A percentile compares a stretch with the other conserved stretches of the same genome.
Conservation (phyloP, 108 stramenopile species). For the Conticribra weissflogii region DNA sequence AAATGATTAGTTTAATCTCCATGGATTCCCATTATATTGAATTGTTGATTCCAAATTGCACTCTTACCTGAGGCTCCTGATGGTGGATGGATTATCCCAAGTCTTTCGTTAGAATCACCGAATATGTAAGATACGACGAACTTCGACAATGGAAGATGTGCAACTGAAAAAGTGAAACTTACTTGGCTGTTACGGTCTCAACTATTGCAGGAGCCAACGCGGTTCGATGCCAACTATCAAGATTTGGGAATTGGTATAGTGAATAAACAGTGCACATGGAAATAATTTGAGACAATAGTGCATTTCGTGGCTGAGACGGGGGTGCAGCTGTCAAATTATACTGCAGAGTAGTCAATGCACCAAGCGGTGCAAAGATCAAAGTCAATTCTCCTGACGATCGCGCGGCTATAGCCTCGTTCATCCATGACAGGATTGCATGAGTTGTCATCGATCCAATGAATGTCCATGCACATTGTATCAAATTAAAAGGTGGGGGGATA, state of each 20-base stretch:
- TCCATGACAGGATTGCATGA: conserved; percentile 8
- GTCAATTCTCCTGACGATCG: not conserved
- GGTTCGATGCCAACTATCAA: conserved; percentile 34
- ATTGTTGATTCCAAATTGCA: too few species aligned
- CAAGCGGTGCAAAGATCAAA: conserved; percentile 42
- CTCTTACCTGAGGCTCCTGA: conserved; percentile 44
- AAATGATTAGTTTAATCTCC: too few species aligned
- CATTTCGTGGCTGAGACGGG: conserved; percentile 61
- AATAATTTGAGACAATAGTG: conserved; percentile 43
- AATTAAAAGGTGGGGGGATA: conserved; percentile 18
- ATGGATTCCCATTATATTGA: too few species aligned
- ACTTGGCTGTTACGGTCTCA: not conserved
- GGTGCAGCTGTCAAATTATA: conserved; percentile 67
- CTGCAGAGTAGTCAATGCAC: conserved; percentile 60
- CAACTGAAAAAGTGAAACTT: too few species aligned
- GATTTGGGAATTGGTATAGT: conserved; percentile 29
- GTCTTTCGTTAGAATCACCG: conserved; percentile 49
- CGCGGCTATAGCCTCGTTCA: not conserved
- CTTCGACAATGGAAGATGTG: too few species aligned
- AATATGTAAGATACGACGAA: too few species aligned
- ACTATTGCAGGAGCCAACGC: conserved; percentile 35
- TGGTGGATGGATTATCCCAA: conserved; percentile 61
- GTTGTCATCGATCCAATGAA: conserved; percentile 18
- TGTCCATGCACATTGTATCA: conserved; percentile 25
- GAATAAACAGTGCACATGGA: conserved; percentile 31